Evolutionary conservation across 305 asterid species (phyloP).

Genomic region (Solanum hybrid): DNA sequence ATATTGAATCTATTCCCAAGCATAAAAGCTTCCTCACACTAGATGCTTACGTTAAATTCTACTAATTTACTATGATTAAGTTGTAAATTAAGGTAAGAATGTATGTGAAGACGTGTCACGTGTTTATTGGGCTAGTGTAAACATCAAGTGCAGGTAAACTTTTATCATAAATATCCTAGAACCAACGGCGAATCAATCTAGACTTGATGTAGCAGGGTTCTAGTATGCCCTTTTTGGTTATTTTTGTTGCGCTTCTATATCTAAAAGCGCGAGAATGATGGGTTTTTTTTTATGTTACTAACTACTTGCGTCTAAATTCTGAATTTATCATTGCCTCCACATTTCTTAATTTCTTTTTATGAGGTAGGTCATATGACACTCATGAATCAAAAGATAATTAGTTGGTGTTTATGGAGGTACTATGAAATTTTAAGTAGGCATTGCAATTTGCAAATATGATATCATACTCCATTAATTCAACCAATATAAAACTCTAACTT

Average conservation of each 20-base stretch:
- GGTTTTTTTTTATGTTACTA: neutral
- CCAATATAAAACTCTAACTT: neutral
- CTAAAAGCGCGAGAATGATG: neutral
- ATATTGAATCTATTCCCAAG: neutral
- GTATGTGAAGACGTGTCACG: neutral
- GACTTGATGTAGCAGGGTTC: neutral
- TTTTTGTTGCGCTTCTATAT: rapidly evolving
- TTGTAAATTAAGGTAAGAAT: neutral
- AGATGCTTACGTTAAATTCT: neutral
- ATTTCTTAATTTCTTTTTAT: neutral
- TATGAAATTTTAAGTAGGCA: neutral
- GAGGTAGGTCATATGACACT: neutral
- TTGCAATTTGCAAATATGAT: neutral
- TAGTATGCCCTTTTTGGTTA: neutral
- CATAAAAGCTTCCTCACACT: neutral
- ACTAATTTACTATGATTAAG: neutral
- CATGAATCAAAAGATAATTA: neutral
- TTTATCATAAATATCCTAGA: neutral
- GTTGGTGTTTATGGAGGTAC: neutral
- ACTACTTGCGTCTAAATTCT: neutral
- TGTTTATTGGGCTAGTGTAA: neutral
- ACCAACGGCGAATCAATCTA: neutral
- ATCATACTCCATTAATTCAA: slow-evolving; percentile 1
- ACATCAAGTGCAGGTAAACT: neutral
- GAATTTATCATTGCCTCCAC: neutral